Percentiles rank a stretch among this genome's conserved stretches.
These are phyloP conservation scores for Fusarium multiceps DNA, from an alignment of 2,329 filamentous ascomycete species.

Conservation along the genomic window DNA sequence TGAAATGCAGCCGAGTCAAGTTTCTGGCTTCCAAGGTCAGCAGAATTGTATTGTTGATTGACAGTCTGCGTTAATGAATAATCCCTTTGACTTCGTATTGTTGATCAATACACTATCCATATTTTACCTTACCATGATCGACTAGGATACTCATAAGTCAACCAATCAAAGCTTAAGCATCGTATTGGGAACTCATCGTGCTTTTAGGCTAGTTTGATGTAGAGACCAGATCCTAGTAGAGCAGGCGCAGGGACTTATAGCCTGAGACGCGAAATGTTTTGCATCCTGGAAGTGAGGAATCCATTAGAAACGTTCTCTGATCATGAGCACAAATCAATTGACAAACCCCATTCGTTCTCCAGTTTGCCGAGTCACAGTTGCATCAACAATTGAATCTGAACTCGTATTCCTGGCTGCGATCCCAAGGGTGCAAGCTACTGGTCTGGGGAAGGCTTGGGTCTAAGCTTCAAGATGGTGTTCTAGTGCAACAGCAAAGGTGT, in stretches of 20 bases:
- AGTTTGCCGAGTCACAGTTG: background rate
- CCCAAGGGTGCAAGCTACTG: background rate
- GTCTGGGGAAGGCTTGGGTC: background rate
- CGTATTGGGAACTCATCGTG: background rate
- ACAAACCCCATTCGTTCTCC: background rate
- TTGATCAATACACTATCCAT: background rate
- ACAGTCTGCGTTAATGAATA: background rate
- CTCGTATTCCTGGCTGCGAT: conserved; percentile 1
- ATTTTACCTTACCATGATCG: background rate
- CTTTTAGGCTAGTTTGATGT: background rate
- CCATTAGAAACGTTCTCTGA: background rate
- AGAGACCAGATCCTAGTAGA: background rate
- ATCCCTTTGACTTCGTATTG: background rate
- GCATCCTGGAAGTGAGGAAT: background rate
- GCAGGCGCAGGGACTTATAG: background rate
- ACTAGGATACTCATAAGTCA: background rate
- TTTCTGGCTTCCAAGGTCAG: background rate
- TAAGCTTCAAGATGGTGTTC: background rate
- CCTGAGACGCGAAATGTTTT: conserved; percentile 28
- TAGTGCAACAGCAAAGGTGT: background rate
- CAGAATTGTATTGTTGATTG: background rate
- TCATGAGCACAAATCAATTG: background rate
- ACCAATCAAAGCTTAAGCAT: conserved; percentile 23
- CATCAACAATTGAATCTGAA: background rate
- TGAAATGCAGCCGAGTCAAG: background rate